Evolutionary conservation across 1,284 basidiomycete species (phyloP).

Genomic region (Sparassis latifolia): DNA sequence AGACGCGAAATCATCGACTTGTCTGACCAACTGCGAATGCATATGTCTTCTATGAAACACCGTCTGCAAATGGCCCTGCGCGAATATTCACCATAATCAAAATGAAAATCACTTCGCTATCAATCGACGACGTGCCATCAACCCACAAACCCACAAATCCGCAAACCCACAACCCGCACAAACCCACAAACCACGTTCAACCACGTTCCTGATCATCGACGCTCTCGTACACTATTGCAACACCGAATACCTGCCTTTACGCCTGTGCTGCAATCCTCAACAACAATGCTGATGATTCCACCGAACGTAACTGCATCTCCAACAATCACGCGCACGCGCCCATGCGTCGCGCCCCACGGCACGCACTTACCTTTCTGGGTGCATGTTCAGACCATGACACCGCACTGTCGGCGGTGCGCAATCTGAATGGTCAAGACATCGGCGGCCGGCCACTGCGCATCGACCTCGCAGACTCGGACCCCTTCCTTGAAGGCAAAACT

Average conservation of each 20-base stretch:
- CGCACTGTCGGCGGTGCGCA: conserved; percentile 70
- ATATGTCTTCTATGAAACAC: background rate
- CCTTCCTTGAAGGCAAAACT: conserved; percentile 43
- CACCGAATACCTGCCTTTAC: too few relatives aligned
- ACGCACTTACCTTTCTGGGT: too few relatives aligned
- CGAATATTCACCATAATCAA: too few relatives aligned
- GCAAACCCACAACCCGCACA: background rate
- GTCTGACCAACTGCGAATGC: conserved; percentile 3
- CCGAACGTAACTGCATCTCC: background rate
- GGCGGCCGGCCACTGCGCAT: conserved; percentile 70
- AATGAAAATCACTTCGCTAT: too few relatives aligned
- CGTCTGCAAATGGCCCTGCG: background rate
- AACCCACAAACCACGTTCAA: too few relatives aligned
- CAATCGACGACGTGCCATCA: background rate
- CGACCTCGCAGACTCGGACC: conserved; percentile 53
- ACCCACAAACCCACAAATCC: background rate
- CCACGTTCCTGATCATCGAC: too few relatives aligned
- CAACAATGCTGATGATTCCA: background rate
- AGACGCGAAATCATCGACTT: conserved; percentile 7
- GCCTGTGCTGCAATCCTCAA: background rate
- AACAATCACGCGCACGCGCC: background rate
- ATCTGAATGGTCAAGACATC: conserved; percentile 67
- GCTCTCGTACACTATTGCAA: too few relatives aligned
- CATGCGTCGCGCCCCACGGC: background rate
- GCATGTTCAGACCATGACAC: conserved; percentile 80